phyloP scores from a whole-genome alignment of 164 flowering plant species.

The Stephania japonica region DNA sequence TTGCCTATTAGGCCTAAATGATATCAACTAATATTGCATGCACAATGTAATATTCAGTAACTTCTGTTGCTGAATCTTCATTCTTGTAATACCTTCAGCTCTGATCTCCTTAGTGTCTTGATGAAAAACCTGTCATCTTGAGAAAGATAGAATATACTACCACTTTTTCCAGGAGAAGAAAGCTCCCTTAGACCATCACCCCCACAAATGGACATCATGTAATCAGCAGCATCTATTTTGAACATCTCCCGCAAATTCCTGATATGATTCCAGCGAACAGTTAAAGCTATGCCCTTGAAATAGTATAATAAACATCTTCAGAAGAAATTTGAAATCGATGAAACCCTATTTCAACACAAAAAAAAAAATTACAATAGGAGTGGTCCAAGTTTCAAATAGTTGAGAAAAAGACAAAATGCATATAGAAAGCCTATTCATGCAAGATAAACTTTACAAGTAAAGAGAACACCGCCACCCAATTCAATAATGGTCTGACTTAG shows the following conservation, averaged over 20 bases:
- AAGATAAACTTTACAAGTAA: neutral
- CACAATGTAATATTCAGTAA: conserved; percentile 5
- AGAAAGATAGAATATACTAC: conserved; percentile 86
- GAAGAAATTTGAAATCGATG: neutral
- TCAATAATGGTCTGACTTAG: too few species aligned
- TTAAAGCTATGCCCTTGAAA: neutral
- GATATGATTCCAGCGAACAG: conserved; percentile 11
- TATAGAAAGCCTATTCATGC: neutral
- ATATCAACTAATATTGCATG: neutral
- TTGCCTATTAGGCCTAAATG: neutral
- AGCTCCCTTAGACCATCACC: conserved; percentile 84
- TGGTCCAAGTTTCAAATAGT: neutral
- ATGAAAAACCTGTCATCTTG: conserved; percentile 89
- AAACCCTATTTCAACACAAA: neutral
- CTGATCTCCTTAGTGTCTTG: conserved; percentile 69
- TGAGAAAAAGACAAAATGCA: neutral
- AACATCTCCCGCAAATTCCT: conserved; percentile 97
- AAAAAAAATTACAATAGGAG: neutral
- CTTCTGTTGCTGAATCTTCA: neutral
- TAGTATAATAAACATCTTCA: neutral
- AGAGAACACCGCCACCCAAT: too few species aligned
- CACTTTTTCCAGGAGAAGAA: conserved; percentile 97
- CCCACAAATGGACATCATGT: conserved; percentile 99
- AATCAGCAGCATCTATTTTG: conserved; percentile 95
- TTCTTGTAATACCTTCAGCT: conserved; percentile 59